A percentile compares a stretch with the other conserved stretches of the same genome.
Conservation (phyloP, 768 basidiomycete genomes). For the Leccinum subgranulosum region DNA sequence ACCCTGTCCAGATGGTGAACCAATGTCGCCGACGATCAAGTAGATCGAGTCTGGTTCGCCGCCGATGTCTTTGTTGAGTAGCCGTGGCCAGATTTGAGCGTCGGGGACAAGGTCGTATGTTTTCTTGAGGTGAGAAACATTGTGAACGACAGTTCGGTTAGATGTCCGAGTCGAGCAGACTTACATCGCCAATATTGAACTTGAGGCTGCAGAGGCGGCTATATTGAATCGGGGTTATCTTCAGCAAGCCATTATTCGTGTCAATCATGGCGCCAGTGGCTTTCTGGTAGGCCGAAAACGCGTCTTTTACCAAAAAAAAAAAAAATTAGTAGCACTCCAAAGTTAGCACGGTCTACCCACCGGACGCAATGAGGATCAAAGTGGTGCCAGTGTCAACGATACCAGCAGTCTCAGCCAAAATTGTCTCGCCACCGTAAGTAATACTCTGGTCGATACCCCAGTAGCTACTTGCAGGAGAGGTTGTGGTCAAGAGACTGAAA, state of each 20-base stretch:
- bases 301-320: constrained; percentile 23
- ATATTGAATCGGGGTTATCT: constrained; percentile 50
- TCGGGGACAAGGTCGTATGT: constrained; percentile 41
- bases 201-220: constrained; percentile 48
- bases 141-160: background rate
- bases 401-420: constrained; percentile 47
- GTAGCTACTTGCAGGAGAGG: constrained; percentile 44
- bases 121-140: constrained; percentile 9
- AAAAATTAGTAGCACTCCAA: background rate
- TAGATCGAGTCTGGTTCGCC: constrained; percentile 37
- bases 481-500: constrained; percentile 43
- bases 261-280: constrained; percentile 43
- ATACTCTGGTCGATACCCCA: constrained; percentile 63
- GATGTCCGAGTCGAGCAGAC: constrained; percentile 14
- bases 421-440: constrained; percentile 45
- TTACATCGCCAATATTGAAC: constrained; percentile 52
- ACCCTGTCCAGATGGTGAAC: constrained; percentile 39
- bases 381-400: constrained; percentile 64
- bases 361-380: constrained; percentile 46
- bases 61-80: constrained; percentile 43
- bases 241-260: constrained; percentile 44
- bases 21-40: constrained; percentile 37
- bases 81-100: constrained; percentile 40
- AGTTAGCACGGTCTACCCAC: constrained; percentile 15
- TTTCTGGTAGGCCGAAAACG: constrained; percentile 40